Base-by-base conservation (phyloP, 2,329 filamentous ascomycete species). In the Scorias spongiosa region DNA sequence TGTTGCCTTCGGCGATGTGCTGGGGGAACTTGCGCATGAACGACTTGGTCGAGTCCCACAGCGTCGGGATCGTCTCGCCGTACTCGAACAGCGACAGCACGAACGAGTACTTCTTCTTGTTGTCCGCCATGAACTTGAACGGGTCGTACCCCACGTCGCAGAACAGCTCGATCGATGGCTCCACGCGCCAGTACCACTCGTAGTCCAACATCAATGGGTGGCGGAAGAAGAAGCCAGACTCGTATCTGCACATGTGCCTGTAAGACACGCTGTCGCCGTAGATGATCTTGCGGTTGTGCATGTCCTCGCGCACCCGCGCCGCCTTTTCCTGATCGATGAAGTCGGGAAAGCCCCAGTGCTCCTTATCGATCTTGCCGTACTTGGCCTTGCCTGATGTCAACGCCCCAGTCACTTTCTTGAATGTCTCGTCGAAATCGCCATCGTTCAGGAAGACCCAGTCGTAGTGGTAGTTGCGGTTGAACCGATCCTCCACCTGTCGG, bases 361-460 rank as follows among this genome's bases (percentile, higher is more conserved):
- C 86, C 58, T 76, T 72, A 37, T 84, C 79, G 49, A 98, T 96
- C 62, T 81, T 71, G 61, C 88, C 91, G 62, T 95, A 98, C 62
- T 84, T 77, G 39, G 91, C 88, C 55, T 78, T 93, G 45, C 91
- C 91, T 10, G 89, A 96, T n/a, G 93, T 83, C 32, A 98, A 75
- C 1, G 86, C 80, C 4, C 75, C 75, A 3, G 91, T 98, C 51
- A 96, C 74, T 65, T 86, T 89, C 66, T 88, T 96, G 74, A 98
- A 98, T 9, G 78, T 80, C 2, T 84, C 83, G 60, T 94, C 84
- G 58, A 98, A 98, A 1, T 87, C 84, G 63, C 88, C 78, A 62
- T 98, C 91, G 66, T 98, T 98, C 49, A 98, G 71, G 69, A 98
- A 98, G 43, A 98, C 89, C 93, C 93, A 98, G 62, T 96, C 89